These are phyloP conservation scores for Xylaria scruposa DNA, from an alignment of 495 filamentous ascomycete species.

Conservation along the genomic window DNA sequence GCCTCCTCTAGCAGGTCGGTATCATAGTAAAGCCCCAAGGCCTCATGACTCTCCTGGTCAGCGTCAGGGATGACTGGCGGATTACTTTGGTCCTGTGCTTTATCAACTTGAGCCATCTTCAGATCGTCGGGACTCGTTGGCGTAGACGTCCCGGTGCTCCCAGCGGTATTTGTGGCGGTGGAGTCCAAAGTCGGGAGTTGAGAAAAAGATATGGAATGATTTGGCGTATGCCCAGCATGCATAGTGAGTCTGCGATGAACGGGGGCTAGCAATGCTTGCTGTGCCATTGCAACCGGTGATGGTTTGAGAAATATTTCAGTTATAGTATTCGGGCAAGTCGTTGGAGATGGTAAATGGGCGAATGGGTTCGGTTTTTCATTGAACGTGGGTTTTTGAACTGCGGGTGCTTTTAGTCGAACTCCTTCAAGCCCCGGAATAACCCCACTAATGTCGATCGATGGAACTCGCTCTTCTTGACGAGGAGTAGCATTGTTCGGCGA, in stretches of 20 bases:
- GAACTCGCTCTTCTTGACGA: slow-evolving; percentile 36
- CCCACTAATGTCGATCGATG: slow-evolving; percentile 52
- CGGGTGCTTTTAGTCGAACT: slow-evolving; percentile 49
- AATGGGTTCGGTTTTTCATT: slow-evolving; percentile 34
- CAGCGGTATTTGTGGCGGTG: slow-evolving; percentile 43
- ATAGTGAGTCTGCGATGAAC: slow-evolving; percentile 53
- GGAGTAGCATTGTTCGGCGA: slow-evolving; percentile 30
- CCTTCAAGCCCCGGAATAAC: slow-evolving; percentile 55
- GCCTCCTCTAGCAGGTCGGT: background rate
- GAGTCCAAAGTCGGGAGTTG: slow-evolving; percentile 45
- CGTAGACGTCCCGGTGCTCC: slow-evolving; percentile 48
- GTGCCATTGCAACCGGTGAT: slow-evolving; percentile 44
- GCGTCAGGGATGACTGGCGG: background rate
- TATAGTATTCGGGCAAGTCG: slow-evolving; percentile 28
- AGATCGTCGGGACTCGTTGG: slow-evolving; percentile 32
- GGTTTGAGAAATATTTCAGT: slow-evolving; percentile 25
- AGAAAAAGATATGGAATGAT: slow-evolving; percentile 51
- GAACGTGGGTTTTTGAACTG: slow-evolving; percentile 52
- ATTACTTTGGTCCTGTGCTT: slow-evolving; percentile 22
- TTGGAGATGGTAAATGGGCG: slow-evolving; percentile 34
- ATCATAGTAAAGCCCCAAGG: background rate
- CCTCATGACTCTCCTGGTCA: background rate
- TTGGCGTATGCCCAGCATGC: slow-evolving; percentile 58
- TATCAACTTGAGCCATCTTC: background rate
- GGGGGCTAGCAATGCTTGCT: slow-evolving; percentile 48